phyloP scores from a whole-genome alignment of 116 monocot species.

The Trichopus zeylanicus region DNA sequence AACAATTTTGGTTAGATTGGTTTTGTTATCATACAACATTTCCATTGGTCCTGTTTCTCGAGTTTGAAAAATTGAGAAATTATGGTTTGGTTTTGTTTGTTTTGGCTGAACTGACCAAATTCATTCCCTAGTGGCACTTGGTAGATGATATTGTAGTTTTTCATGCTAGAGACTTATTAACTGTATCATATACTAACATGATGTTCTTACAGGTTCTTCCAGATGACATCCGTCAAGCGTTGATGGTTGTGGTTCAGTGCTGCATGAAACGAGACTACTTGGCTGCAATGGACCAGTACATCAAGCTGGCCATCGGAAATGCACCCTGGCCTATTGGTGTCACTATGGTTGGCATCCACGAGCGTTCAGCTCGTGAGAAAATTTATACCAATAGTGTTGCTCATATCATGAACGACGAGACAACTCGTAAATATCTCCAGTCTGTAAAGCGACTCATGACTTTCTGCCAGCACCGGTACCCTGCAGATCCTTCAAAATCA shows the following conservation, averaged over 20 bases:
- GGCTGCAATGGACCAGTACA: conserved; percentile 99
- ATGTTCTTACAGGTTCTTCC: conserved; percentile 52
- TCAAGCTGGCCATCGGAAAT: conserved; percentile 91
- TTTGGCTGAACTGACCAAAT: too few species aligned
- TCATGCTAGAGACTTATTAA: too few species aligned
- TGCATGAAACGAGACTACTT: conserved; percentile 95
- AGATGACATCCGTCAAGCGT: conserved; percentile 79
- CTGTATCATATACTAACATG: background rate
- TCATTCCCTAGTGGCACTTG: too few species aligned
- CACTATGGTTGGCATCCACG: conserved; percentile 99
- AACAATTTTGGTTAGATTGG: too few species aligned
- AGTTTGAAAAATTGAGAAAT: too few species aligned
- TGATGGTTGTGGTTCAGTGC: conserved; percentile 73
- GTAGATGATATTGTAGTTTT: too few species aligned
- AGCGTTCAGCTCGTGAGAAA: conserved; percentile 96
- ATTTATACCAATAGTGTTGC: conserved; percentile 99
- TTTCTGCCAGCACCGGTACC: conserved; percentile 79
- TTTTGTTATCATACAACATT: too few species aligned
- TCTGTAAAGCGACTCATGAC: conserved; percentile 98
- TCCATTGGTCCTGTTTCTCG: too few species aligned
- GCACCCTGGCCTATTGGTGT: conserved; percentile 99
- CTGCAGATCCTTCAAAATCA: conserved; percentile 79
- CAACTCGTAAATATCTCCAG: conserved; percentile 92
- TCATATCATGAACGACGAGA: conserved; percentile 99
- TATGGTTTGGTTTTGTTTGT: too few species aligned